phyloP scores from a whole-genome alignment of 352 stramenopile genomes.

The Pythium folliculosum region DNA sequence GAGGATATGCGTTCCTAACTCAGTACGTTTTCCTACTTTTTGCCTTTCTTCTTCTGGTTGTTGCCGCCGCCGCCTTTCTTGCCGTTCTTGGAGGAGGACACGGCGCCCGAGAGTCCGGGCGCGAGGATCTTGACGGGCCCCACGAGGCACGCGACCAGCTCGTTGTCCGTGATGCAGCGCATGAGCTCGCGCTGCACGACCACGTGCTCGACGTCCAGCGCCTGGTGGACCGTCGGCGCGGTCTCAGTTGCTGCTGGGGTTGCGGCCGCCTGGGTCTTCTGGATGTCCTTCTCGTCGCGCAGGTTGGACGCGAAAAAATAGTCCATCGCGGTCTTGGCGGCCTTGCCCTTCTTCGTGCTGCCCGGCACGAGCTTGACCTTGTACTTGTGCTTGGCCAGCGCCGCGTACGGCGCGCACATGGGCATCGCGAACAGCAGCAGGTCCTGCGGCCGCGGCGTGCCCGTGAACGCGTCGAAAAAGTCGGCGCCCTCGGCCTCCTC shows the following conservation, averaged over 20 bases:
- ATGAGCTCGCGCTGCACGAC: constrained; percentile 88
- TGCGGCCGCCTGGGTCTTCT: constrained; percentile 12
- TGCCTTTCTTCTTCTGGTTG: constrained; percentile 33
- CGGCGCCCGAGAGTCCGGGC: constrained; percentile 52
- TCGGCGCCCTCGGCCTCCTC: constrained; percentile 73
- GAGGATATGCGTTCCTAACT: constrained; percentile 17
- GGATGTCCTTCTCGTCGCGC: constrained; percentile 62
- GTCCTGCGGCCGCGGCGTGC: constrained; percentile 75
- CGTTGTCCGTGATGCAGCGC: constrained; percentile 87
- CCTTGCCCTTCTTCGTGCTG: constrained; percentile 91
- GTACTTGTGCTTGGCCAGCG: constrained; percentile 90
- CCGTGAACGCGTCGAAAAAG: constrained; percentile 88
- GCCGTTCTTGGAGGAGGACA: constrained; percentile 20
- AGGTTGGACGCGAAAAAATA: constrained; percentile 76
- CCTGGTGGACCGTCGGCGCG: constrained; percentile 26
- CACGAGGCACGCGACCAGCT: constrained; percentile 90
- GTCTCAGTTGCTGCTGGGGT: constrained; percentile 12
- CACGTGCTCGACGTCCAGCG: constrained; percentile 59
- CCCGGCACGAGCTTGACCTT: constrained; percentile 92
- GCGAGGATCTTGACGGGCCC: constrained; percentile 89
- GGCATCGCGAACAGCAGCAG: constrained; percentile 89
- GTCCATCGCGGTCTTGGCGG: constrained; percentile 85
- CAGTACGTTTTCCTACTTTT: constrained; percentile 16
- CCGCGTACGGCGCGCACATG: constrained; percentile 90
- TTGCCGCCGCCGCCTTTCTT: constrained; percentile 41